Base-by-base conservation (phyloP, 495 filamentous ascomycete genomes). In the Xylaria intraflava region DNA sequence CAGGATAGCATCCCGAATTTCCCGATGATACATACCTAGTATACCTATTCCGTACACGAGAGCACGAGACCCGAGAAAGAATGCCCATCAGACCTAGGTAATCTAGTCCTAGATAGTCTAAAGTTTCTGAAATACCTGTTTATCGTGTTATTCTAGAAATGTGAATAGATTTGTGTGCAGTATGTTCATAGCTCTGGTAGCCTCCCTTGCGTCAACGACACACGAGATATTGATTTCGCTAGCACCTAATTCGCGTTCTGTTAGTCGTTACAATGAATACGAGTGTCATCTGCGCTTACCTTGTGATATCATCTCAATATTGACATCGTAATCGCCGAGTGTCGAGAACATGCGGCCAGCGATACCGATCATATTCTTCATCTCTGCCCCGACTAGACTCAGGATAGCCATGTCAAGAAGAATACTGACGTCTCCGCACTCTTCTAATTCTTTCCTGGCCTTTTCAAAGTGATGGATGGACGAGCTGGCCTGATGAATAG, bases 171-270 rank as follows among this genome's bases (percentile, higher is more conserved):
- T 88, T 16, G 92, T 96, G 66, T 98, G 93, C 46, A 98, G 80
- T 59, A 96, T 86, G 62, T 92, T 96, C 74, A 97, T 83, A 12
- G 93, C 93, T 50, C 92, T 82, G 50, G 89, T 86, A 35, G 91
- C 90, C 56, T 95, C 88, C 61, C 86, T 78, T 61, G 88, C 88
- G 61, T 93, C 88, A 60, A 98, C 94, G 7, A 98, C 93, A 68
- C 93, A 97, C 12, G 88, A 93, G 49, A 98, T 98, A 68, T 96
- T 96, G 72, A 98, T 98, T 75, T 98, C 93, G 62, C 90, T 96
- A 39, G 90, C 90, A 52, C 92, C 93, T 95, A 71, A 33, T 33
- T 19, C 14, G 7, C 14, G 26, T 7, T n/a, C 29, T 20, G 51
- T 71, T 60, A 70, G 59, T 19, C 19, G 30, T 56, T 30, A 23